Base-by-base conservation (phyloP, 2,329 filamentous ascomycete species). In the Lecanicillium sp. region DNA sequence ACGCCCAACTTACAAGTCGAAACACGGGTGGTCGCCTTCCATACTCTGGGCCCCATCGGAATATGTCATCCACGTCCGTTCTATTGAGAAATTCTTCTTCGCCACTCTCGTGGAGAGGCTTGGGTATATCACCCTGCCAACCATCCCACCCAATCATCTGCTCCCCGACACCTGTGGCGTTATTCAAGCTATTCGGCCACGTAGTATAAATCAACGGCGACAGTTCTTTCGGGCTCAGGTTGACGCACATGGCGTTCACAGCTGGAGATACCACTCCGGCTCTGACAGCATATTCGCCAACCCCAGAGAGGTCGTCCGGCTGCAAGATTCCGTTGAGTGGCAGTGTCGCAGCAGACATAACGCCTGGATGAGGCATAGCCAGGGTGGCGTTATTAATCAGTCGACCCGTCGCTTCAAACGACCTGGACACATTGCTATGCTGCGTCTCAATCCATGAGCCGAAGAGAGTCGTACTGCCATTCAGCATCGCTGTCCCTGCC, bases 351-450 rank as follows among this genome's bases (percentile, higher is more conserved):
- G 85, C 84, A 11, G 65, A 58, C 25, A 83, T 77, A 0, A 92
- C 69, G 0, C 80, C 64, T 4, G 78, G 67, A 49, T 92, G 85
- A 0, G 85, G 85, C 71, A 89, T 81, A 0, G 83, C 83, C 47
- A 89, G 67, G 0, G 81, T 84, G 18, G 87, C 75, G 45, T 89
- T 88, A 53, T 88, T 85, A 49, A 90, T 64, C 28, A 83, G 67
- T 18, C 83, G 68, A 0, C 64, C 59, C 38, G 74, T 55, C 9
- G 65, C 52, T 4, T 65, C 52, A 4, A 70, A 80, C 0, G 67
- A 60, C 4, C 61, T 55, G 0, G 67, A 65, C 14, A 78, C 70
- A 40, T 85, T 65, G 25, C 68, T 59, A 8, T 68, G 60, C 2
- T 69, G 50, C 0, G 58, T 64, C 41, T 83, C 69, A 28, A 88